Evolutionary conservation across 306 rosid genomes (phyloP).

Genomic region (Glycine tomentella): DNA sequence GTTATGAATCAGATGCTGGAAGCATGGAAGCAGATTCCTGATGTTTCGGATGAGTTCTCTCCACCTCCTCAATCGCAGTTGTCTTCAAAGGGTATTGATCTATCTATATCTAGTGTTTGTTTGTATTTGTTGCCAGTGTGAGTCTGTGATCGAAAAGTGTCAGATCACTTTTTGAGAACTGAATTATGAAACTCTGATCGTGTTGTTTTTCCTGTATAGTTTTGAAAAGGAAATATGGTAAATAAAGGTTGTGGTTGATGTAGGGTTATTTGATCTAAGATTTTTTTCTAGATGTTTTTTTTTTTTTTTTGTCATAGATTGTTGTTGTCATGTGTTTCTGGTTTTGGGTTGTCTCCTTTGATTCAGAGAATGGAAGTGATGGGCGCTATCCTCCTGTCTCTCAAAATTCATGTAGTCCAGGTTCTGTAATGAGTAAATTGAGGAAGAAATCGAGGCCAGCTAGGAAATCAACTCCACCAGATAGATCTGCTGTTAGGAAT

Average conservation of each 20-base stretch:
- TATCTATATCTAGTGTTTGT: not conserved
- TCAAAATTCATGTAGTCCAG: conserved; percentile 50
- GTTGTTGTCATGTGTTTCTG: not conserved
- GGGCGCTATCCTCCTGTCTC: conserved; percentile 59
- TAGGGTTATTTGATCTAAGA: not conserved
- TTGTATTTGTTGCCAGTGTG: not conserved
- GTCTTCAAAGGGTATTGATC: conserved; percentile 69
- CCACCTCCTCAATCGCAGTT: conserved; percentile 63
- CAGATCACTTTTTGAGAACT: not conserved
- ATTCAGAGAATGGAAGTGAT: conserved; percentile 65
- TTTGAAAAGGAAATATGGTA: not conserved
- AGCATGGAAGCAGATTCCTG: conserved; percentile 83
- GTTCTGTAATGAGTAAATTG: conserved; percentile 51
- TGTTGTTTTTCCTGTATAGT: not conserved
- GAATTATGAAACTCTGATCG: not conserved
- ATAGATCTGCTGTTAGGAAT: conserved; percentile 55
- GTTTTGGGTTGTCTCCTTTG: conserved; percentile 10
- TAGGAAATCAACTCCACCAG: conserved; percentile 59
- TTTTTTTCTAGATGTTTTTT: not conserved
- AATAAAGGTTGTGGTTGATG: not conserved
- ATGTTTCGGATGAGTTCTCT: conserved; percentile 65
- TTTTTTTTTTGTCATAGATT: not conserved
- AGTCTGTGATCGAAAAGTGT: not conserved
- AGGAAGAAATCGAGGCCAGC: conserved; percentile 51
- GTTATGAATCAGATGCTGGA: conserved; percentile 76